A percentile compares a stretch with the other conserved stretches of the same genome.
These are phyloP conservation scores for Vanderwaltozyma tropicalis DNA, from an alignment of 805 yeast species.

Conservation along the genomic window DNA sequence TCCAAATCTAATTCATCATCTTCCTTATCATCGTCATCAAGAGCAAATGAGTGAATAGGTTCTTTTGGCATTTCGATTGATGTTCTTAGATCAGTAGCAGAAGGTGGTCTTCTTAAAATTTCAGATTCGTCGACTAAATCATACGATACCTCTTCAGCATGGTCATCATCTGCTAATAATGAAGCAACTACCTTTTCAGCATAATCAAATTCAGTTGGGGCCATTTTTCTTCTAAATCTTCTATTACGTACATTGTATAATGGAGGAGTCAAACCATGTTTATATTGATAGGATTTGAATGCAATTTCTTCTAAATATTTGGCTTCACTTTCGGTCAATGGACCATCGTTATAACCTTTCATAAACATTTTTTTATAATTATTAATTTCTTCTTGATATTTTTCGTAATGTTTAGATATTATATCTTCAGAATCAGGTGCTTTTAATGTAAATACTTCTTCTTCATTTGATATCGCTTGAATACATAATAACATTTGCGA, in stretches of 20 bases:
- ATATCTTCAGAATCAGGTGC: constrained; percentile 37
- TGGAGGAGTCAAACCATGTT: constrained; percentile 82
- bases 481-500: constrained; percentile 77
- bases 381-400: constrained; percentile 21
- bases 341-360: constrained; percentile 20
- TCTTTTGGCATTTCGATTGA: constrained; percentile 2
- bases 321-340: constrained; percentile 21
- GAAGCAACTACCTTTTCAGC: constrained; percentile 74
- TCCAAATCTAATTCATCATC: constrained; percentile 50
- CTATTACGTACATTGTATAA: constrained; percentile 58
- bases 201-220: constrained; percentile 60
- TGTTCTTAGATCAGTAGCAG: constrained; percentile 7
- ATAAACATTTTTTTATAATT: constrained; percentile 16
- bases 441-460: constrained; percentile 34
- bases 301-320: constrained; percentile 17
- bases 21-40: constrained; percentile 26
- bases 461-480: constrained; percentile 38
- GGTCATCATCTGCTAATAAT: constrained; percentile 62
- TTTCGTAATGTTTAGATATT: constrained; percentile 23
- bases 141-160: constrained; percentile 70
- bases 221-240: constrained; percentile 60
- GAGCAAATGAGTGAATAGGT: constrained; percentile 3
- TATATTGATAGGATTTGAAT: constrained; percentile 30
- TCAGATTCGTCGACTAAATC: constrained; percentile 57
- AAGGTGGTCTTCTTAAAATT: constrained; percentile 19